Evolutionary conservation across 371 early-diverging fungal genomes (phyloP).

Genomic region (Mortierella sp.): DNA sequence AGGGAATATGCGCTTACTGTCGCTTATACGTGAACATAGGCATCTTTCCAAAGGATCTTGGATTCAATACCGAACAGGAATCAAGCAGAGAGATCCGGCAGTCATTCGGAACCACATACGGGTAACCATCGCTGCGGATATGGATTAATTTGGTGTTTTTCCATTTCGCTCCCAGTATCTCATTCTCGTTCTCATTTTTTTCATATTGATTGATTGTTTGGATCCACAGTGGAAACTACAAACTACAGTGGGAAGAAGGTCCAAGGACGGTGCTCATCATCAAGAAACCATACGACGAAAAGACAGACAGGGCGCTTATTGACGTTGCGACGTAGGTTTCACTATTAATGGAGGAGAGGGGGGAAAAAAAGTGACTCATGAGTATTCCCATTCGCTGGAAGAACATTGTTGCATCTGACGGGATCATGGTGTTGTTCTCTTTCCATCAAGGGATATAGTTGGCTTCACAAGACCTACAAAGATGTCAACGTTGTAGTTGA

Average conservation of each 20-base stretch:
- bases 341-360: neutral
- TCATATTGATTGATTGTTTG: neutral
- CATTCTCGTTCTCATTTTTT: neutral
- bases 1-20: no score
- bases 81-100: conserved; percentile 60
- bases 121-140: conserved; percentile 49
- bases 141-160: neutral
- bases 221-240: conserved; percentile 60
- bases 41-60: conserved; percentile 37
- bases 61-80: conserved; percentile 17
- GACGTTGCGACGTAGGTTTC: conserved; percentile 67
- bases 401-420: neutral
- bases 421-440: neutral
- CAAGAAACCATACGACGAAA: conserved; percentile 78
- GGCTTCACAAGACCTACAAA: conserved; percentile 70
- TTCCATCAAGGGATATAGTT: conserved; percentile 50
- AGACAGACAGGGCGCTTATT: conserved; percentile 73
- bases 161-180: neutral
- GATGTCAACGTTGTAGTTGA: conserved; percentile 77
- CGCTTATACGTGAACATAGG: conserved; percentile 4
- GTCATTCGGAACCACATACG: conserved; percentile 68
- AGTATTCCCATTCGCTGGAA: no score
- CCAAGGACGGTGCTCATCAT: conserved; percentile 82
- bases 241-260: conserved; percentile 69
- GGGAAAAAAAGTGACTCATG: neutral